These are phyloP conservation scores for Komagataella populi DNA, from an alignment of 805 yeast species.

Conservation along the genomic window DNA sequence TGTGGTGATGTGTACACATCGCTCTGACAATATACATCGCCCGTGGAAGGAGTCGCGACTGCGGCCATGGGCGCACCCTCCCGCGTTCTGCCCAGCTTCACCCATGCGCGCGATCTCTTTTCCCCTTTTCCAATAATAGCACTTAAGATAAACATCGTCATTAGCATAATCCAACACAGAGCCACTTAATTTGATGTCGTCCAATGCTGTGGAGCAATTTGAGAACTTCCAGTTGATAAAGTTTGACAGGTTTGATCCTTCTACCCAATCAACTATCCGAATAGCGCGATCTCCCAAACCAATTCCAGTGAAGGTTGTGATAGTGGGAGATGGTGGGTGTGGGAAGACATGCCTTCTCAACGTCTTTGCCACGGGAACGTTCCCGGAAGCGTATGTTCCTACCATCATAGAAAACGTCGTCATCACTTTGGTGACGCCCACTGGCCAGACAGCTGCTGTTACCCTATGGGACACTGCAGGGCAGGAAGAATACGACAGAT, in stretches of 20 bases:
- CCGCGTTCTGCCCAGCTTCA: not conserved
- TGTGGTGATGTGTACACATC: not conserved
- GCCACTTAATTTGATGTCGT: not conserved
- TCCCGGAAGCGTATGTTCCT: slow-evolving; percentile 67
- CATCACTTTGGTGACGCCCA: slow-evolving; percentile 33
- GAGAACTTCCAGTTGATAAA: not conserved
- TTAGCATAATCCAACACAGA: not conserved
- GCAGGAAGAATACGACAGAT: slow-evolving; percentile 73
- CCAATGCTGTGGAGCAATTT: not conserved
- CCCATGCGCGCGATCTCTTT: not conserved
- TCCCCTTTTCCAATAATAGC: not conserved
- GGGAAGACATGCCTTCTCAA: slow-evolving; percentile 67
- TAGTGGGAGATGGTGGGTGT: slow-evolving; percentile 84
- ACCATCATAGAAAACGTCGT: slow-evolving; percentile 75
- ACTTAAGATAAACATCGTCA: not conserved
- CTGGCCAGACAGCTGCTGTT: slow-evolving; percentile 43
- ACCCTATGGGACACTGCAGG: slow-evolving; percentile 89
- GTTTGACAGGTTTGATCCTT: not conserved
- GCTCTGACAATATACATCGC: not conserved
- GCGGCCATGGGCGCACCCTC: not conserved
- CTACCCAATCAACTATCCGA: slow-evolving; percentile 1
- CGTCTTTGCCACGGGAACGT: slow-evolving; percentile 53
- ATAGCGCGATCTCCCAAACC: not conserved
- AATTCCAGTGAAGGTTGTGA: slow-evolving; percentile 28
- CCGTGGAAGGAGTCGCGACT: not conserved